Conservation (phyloP, 2,329 filamentous ascomycete species). For the Fusarium kyushuense region DNA sequence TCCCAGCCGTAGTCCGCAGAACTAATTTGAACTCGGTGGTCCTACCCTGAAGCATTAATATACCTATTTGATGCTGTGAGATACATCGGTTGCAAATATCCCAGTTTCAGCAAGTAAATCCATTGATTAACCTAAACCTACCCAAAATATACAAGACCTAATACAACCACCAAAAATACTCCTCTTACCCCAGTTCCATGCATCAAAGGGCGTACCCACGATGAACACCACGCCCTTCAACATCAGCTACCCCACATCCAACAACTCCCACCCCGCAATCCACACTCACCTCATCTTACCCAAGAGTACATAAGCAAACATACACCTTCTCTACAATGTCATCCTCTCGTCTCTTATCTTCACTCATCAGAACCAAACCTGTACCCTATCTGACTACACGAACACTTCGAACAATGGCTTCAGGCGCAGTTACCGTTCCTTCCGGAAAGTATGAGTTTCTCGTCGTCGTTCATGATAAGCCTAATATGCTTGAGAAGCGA, state of each 20-base stretch:
- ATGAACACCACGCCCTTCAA: constrained; percentile 28
- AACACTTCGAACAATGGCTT: constrained; percentile 51
- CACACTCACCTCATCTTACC: no score
- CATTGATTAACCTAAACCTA: no score
- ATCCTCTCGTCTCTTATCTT: constrained; percentile 28
- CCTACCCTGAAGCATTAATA: constrained; percentile 13
- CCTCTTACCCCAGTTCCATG: neutral
- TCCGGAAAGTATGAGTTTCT: constrained; percentile 71
- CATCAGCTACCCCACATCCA: constrained; percentile 25
- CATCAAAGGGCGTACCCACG: constrained; percentile 24
- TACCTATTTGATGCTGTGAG: no score
- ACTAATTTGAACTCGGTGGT: neutral
- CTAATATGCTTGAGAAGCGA: constrained; percentile 69
- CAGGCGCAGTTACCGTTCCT: constrained; percentile 41
- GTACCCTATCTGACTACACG: constrained; percentile 21
- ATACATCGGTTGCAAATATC: no score
- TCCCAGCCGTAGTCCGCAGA: no score
- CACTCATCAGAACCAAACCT: constrained; percentile 15
- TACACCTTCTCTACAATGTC: constrained; percentile 20
- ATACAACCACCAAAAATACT: neutral
- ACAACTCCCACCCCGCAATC: constrained; percentile 30
- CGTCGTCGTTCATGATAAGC: constrained; percentile 75
- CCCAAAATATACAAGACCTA: no score
- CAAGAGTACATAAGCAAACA: constrained; percentile 18
- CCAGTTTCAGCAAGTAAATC: neutral